Evolutionary conservation across 805 yeast genomes (phyloP).

Genomic region (Candida glaebosa): DNA sequence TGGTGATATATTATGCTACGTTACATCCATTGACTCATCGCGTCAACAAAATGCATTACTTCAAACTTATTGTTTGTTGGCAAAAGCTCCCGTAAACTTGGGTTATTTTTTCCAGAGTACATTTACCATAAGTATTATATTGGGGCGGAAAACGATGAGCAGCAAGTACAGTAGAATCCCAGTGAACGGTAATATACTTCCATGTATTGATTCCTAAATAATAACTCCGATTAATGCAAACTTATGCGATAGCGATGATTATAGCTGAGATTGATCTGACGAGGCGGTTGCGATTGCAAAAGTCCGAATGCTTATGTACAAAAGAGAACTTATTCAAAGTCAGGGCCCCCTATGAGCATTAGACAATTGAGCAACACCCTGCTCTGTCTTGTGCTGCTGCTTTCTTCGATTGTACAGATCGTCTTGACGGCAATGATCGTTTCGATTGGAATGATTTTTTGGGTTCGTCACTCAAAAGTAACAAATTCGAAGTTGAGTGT

Average conservation of each 20-base stretch:
- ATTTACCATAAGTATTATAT: not conserved
- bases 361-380: conserved; percentile 18
- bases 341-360: too few species aligned
- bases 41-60: too few species aligned
- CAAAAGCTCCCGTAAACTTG: too few species aligned
- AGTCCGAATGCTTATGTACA: too few species aligned
- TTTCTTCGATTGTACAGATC: too few species aligned
- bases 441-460: not conserved
- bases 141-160: not conserved
- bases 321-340: too few species aligned
- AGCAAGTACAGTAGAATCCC: not conserved
- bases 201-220: not conserved
- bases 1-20: too few species aligned
- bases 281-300: too few species aligned
- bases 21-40: too few species aligned
- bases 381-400: conserved; percentile 2
- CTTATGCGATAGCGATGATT: not conserved
- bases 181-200: not conserved
- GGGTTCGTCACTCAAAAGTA: not conserved
- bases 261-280: not conserved
- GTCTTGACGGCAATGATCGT: not conserved
- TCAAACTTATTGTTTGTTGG: too few species aligned
- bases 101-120: not conserved
- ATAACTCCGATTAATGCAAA: not conserved
- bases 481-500: not conserved